These are phyloP conservation scores for Metschnikowia lachancei DNA, from an alignment of 805 yeast species.

Conservation along the genomic window DNA sequence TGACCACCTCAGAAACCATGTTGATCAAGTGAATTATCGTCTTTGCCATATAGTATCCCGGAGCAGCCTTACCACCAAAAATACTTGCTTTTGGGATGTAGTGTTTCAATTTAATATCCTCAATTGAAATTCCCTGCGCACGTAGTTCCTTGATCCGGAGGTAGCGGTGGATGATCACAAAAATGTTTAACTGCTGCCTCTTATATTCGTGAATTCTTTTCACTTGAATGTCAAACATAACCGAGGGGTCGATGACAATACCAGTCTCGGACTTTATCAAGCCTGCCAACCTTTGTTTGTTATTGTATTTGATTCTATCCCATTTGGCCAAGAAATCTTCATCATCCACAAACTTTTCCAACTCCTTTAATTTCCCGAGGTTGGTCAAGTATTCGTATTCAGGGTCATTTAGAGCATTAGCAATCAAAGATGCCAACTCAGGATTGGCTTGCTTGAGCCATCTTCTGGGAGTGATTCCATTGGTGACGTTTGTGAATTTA, in stretches of 20 bases:
- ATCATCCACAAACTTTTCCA: slow-evolving; percentile 69
- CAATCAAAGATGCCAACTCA: slow-evolving; percentile 66
- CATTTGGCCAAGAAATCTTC: slow-evolving; percentile 63
- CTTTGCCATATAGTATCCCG: slow-evolving; percentile 96
- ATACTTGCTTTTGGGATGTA: slow-evolving; percentile 74
- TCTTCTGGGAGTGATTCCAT: slow-evolving; percentile 94
- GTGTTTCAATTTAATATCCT: slow-evolving; percentile 55
- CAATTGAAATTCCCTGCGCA: slow-evolving; percentile 42
- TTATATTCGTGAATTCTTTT: slow-evolving; percentile 95
- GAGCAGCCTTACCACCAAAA: slow-evolving; percentile 95
- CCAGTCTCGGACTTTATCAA: slow-evolving; percentile 65
- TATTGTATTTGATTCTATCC: slow-evolving; percentile 66
- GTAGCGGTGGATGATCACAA: slow-evolving; percentile 84
- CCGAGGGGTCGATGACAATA: slow-evolving; percentile 65
- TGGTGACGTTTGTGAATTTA: slow-evolving; percentile 87
- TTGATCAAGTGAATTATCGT: slow-evolving; percentile 82
- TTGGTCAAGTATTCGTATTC: slow-evolving; percentile 63
- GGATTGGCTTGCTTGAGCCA: slow-evolving; percentile 96
- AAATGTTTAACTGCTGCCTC: slow-evolving; percentile 90
- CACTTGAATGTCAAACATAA: slow-evolving; percentile 86
- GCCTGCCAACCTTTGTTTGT: slow-evolving; percentile 64
- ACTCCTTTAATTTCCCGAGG: slow-evolving; percentile 60
- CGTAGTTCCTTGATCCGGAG: slow-evolving; percentile 68
- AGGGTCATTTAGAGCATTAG: slow-evolving; percentile 65
- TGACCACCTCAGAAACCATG: slow-evolving; percentile 75